Percentiles rank a stretch among this genome's conserved stretches.
Evolutionary conservation across 2,329 filamentous ascomycete genomes (phyloP).

Genomic region (Alternaria sp.): DNA sequence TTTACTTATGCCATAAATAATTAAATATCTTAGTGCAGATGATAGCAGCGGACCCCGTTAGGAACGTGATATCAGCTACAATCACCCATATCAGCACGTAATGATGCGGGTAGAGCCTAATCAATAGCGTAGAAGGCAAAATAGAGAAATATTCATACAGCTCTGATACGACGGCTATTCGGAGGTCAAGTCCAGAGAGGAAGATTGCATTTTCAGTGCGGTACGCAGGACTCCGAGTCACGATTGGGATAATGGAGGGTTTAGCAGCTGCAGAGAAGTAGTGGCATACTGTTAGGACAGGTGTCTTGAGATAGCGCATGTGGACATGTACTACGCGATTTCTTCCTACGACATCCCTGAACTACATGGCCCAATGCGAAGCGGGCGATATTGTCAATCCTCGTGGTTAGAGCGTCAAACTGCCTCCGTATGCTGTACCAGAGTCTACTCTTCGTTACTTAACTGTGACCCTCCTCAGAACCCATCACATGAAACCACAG

Average conservation of each 20-base stretch:
- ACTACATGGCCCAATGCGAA: slow-evolving; percentile 4
- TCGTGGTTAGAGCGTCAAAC: not conserved
- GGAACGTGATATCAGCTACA: slow-evolving; percentile 12
- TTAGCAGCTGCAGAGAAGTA: not conserved
- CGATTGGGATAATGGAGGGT: slow-evolving; percentile 1
- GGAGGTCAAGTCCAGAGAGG: slow-evolving; percentile 4
- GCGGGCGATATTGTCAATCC: slow-evolving; percentile 16
- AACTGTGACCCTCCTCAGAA: no score
- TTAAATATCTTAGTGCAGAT: slow-evolving; percentile 1
- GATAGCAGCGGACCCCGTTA: slow-evolving; percentile 11
- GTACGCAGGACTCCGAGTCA: slow-evolving; percentile 9
- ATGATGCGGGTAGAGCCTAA: not conserved
- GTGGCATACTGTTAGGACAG: not conserved
- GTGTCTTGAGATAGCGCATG: slow-evolving; percentile 1
- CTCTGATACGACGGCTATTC: slow-evolving; percentile 11
- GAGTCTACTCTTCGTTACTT: no score
- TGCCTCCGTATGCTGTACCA: no score
- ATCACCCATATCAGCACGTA: not conserved
- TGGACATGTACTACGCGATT: not conserved
- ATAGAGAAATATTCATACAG: slow-evolving; percentile 15
- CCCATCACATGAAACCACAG: no score
- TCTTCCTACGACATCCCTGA: not conserved
- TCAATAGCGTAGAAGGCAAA: not conserved
- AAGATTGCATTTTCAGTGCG: not conserved
- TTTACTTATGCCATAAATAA: slow-evolving; percentile 1